phyloP scores from a whole-genome alignment of 257 asterid genomes.

The Ballota nigra region DNA sequence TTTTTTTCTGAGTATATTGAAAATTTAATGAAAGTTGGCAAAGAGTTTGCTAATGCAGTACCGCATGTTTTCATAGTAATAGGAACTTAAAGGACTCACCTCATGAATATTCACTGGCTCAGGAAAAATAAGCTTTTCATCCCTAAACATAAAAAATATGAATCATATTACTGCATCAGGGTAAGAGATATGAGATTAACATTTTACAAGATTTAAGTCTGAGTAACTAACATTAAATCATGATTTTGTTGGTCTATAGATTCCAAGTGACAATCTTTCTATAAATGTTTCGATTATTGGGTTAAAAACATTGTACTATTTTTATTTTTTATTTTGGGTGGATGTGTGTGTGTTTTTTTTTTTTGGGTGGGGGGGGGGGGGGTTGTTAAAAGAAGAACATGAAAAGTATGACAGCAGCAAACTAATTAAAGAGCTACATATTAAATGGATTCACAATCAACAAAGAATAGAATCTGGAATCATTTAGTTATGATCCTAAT shows the following conservation, averaged over 20 bases:
- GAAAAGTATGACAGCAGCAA: not conserved
- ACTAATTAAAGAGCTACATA: not conserved
- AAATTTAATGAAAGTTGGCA: not conserved
- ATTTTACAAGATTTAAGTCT: not conserved
- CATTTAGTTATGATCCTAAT: not conserved
- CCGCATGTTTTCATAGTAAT: not conserved
- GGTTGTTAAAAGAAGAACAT: not conserved
- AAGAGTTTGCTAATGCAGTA: not conserved
- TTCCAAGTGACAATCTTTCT: not conserved
- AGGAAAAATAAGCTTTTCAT: constrained; percentile 69
- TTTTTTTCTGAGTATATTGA: not conserved
- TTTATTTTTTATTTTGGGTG: too few species aligned
- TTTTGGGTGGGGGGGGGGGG: not conserved
- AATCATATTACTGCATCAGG: too few species aligned
- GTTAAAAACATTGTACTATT: not conserved
- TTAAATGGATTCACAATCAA: not conserved
- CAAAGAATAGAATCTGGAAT: not conserved
- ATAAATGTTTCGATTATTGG: not conserved
- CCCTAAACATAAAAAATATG: constrained; percentile 43
- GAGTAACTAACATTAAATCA: not conserved
- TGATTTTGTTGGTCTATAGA: not conserved
- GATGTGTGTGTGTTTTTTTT: too few species aligned
- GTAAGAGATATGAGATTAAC: not conserved
- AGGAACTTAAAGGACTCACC: constrained; percentile 41
- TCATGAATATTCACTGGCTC: constrained; percentile 62